Conservation (phyloP, 2,329 filamentous ascomycete species). For the Nannizziopsis arthrosporioides region DNA sequence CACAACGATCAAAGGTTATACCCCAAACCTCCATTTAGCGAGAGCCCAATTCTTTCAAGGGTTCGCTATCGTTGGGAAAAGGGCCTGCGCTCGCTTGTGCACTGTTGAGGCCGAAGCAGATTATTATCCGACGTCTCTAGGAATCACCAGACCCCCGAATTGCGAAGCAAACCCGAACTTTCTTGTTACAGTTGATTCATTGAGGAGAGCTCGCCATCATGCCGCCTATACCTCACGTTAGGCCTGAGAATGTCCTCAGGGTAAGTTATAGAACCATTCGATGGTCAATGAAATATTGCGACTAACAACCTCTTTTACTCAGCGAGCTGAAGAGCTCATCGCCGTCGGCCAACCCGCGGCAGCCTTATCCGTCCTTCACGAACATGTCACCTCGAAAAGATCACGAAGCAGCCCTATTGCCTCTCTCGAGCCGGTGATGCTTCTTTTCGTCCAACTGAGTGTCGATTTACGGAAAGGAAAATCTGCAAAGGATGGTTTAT, state of each 20-base stretch:
- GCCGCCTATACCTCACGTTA: conserved; percentile 94
- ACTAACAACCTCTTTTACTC: conserved; percentile 17
- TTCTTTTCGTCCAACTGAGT: conserved; percentile 90
- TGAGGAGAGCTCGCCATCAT: conserved; percentile 42
- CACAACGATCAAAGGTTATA: conserved; percentile 13
- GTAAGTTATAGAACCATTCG: conserved; percentile 27
- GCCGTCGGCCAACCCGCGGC: conserved; percentile 88
- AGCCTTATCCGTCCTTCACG: conserved; percentile 87
- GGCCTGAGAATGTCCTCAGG: conserved; percentile 98
- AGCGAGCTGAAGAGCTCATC: conserved; percentile 95
- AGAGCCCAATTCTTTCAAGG: neutral
- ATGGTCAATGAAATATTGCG: conserved; percentile 11
- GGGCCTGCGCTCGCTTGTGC: conserved; percentile 6
- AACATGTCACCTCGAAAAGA: conserved; percentile 97
- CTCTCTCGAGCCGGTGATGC: conserved; percentile 94
- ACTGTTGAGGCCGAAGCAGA: conserved; percentile 1
- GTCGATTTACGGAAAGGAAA: conserved; percentile 98
- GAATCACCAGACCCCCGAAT: neutral
- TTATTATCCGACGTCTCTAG: neutral
- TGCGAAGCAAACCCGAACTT: neutral
- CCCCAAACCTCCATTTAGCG: neutral
- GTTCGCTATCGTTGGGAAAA: neutral
- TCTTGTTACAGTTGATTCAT: neutral
- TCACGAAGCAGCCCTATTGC: conserved; percentile 95
- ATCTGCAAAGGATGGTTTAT: conserved; percentile 93